These are phyloP conservation scores for Psidium guajava DNA, from an alignment of 345 rosid species.

Conservation along the genomic window DNA sequence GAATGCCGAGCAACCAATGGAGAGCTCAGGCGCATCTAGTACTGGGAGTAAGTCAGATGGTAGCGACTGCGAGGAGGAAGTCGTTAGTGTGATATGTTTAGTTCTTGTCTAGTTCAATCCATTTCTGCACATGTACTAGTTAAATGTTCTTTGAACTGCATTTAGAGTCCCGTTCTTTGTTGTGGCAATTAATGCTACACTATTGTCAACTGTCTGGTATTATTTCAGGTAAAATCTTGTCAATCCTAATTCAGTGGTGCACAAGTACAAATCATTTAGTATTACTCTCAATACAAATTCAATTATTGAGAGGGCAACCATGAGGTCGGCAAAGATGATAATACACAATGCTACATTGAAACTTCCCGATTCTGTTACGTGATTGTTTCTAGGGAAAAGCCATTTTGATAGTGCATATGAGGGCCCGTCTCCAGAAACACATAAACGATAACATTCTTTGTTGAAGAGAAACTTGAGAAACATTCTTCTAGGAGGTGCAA, in stretches of 20 bases:
- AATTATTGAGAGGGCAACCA: neutral
- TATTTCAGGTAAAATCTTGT: too few species aligned
- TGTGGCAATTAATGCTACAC: too few species aligned
- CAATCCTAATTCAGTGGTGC: neutral
- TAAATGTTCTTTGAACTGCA: too few species aligned
- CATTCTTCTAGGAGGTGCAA: too few species aligned
- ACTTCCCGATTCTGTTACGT: neutral
- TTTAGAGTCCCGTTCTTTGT: too few species aligned
- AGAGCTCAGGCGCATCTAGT: slow-evolving; percentile 12
- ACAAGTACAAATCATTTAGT: neutral
- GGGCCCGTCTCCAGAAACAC: neutral
- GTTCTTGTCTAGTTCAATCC: neutral
- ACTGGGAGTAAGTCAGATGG: slow-evolving; percentile 36
- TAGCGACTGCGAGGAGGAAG: slow-evolving; percentile 57
- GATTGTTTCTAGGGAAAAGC: neutral
- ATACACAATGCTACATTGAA: neutral
- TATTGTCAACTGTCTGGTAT: too few species aligned
- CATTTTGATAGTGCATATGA: neutral
- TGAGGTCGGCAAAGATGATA: neutral
- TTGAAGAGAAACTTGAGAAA: neutral
- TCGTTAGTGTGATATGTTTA: slow-evolving; percentile 58
- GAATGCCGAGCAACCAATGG: slow-evolving; percentile 21
- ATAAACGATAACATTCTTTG: neutral
- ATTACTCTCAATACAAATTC: neutral
- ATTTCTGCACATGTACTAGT: neutral